Evolutionary conservation across 2,329 filamentous ascomycete genomes (phyloP).

Genomic region (Apiospora kogelbergensis): DNA sequence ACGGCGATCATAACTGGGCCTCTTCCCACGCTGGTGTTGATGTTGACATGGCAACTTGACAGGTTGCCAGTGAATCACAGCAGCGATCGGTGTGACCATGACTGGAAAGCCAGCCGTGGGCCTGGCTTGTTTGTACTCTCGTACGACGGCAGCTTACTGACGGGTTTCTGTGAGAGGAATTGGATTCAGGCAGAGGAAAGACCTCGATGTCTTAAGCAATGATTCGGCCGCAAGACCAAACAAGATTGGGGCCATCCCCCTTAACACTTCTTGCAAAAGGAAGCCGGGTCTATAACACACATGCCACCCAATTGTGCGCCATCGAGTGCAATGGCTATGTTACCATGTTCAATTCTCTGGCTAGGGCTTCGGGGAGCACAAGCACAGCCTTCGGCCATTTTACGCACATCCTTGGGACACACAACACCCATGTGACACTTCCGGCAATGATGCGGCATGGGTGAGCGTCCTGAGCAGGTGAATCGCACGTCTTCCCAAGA

Average conservation of each 20-base stretch:
- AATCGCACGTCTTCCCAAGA: not conserved
- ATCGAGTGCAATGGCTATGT: not conserved
- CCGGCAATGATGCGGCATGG: not conserved
- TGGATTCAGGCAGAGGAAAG: not conserved
- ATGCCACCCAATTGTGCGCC: not conserved
- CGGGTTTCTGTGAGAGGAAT: not conserved
- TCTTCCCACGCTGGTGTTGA: not conserved
- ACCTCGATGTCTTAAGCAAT: constrained; percentile 3
- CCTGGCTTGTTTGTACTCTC: not conserved
- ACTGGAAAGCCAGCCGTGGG: not conserved
- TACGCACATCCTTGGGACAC: not conserved
- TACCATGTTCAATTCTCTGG: not conserved
- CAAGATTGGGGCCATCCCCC: not conserved
- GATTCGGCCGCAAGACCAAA: constrained; percentile 5
- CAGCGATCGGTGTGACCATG: constrained; percentile 3
- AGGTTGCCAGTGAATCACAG: not conserved
- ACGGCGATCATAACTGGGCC: not conserved
- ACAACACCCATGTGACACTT: not conserved
- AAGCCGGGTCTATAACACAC: not conserved
- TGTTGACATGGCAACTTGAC: not conserved
- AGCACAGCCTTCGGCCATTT: constrained; percentile 8
- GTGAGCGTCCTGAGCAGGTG: not conserved
- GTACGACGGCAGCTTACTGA: not conserved
- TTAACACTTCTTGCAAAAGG: not conserved
- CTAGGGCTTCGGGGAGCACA: not conserved